These are phyloP conservation scores for Bryoglossum gracile DNA, from an alignment of 495 filamentous ascomycete genomes.

Conservation along the genomic window DNA sequence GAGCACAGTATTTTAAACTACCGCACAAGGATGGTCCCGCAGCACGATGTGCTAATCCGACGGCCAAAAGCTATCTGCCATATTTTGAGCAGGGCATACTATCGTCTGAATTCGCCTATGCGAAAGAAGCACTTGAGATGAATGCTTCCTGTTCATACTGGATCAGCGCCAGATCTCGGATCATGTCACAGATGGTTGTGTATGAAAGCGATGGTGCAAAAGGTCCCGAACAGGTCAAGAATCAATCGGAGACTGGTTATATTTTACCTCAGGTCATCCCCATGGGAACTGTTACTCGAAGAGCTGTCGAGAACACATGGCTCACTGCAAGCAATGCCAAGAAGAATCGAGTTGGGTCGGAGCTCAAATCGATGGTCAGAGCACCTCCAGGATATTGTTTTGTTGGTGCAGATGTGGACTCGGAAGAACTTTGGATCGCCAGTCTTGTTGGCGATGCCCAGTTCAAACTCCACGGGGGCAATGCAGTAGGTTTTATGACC, in stretches of 20 bases:
- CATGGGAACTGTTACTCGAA: slow-evolving; percentile 96
- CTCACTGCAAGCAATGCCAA: slow-evolving; percentile 97
- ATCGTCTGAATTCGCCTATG: slow-evolving; percentile 78
- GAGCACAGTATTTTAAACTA: slow-evolving; percentile 77
- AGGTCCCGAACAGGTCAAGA: slow-evolving; percentile 2
- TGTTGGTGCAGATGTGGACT: slow-evolving; percentile 96
- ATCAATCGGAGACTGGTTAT: slow-evolving; percentile 52
- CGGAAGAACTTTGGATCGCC: slow-evolving; percentile 98
- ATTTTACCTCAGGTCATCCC: slow-evolving; percentile 98
- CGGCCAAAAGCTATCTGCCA: slow-evolving; percentile 81
- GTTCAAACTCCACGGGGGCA: slow-evolving; percentile 90
- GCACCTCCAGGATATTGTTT: slow-evolving; percentile 87
- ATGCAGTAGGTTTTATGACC: slow-evolving; percentile 98
- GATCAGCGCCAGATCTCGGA: slow-evolving; percentile 90
- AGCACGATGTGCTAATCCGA: slow-evolving; percentile 72
- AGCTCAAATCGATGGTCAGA: slow-evolving; percentile 94
- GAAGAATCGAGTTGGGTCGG: slow-evolving; percentile 87
- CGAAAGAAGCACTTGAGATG: slow-evolving; percentile 94
- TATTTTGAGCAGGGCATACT: slow-evolving; percentile 89
- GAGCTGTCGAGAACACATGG: slow-evolving; percentile 97
- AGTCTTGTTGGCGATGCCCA: slow-evolving; percentile 90
- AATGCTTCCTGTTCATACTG: slow-evolving; percentile 98
- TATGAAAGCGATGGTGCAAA: slow-evolving; percentile 55
- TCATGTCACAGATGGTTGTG: slow-evolving; percentile 88
- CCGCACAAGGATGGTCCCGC: slow-evolving; percentile 92